Conservation (phyloP, 2,329 filamentous ascomycete genomes). For the Beauveria sp. region DNA sequence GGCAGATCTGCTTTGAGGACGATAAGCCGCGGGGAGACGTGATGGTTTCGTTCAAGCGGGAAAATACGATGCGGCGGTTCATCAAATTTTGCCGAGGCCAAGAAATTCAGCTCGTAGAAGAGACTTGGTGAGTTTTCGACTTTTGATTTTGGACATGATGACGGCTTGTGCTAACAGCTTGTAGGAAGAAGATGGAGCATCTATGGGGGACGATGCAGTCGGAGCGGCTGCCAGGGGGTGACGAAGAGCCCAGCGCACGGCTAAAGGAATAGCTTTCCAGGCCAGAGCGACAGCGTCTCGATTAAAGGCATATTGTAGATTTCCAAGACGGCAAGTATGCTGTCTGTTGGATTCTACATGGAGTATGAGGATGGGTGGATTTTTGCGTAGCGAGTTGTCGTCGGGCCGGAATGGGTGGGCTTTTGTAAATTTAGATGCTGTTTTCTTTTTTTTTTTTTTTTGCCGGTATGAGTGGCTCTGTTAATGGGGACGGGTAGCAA, state of each 20-base stretch:
- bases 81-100: slow-evolving; percentile 38
- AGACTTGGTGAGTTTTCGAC: slow-evolving; percentile 30
- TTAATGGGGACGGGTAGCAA: not conserved
- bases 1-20: slow-evolving; percentile 22
- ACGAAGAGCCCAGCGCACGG: slow-evolving; percentile 21
- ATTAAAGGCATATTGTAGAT: too few relatives aligned
- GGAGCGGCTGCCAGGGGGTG: slow-evolving; percentile 20
- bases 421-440: too few relatives aligned
- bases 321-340: too few relatives aligned
- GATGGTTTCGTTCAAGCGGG: slow-evolving; percentile 44
- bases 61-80: slow-evolving; percentile 46
- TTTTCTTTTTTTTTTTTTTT: not conserved
- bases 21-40: slow-evolving; percentile 36
- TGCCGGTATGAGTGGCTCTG: not conserved
- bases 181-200: slow-evolving; percentile 28
- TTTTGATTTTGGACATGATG: too few relatives aligned
- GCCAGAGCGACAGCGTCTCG: not conserved
- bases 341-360: too few relatives aligned
- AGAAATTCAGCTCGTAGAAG: slow-evolving; percentile 33
- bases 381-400: not conserved
- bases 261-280: slow-evolving; percentile 20
- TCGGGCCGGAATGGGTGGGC: too few relatives aligned
- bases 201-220: slow-evolving; percentile 31
- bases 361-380: not conserved
- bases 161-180: slow-evolving; percentile 14